Conservation (phyloP, 176 grass and related monocot species). For the bread wheat (Triticum aestivum) region DNA sequence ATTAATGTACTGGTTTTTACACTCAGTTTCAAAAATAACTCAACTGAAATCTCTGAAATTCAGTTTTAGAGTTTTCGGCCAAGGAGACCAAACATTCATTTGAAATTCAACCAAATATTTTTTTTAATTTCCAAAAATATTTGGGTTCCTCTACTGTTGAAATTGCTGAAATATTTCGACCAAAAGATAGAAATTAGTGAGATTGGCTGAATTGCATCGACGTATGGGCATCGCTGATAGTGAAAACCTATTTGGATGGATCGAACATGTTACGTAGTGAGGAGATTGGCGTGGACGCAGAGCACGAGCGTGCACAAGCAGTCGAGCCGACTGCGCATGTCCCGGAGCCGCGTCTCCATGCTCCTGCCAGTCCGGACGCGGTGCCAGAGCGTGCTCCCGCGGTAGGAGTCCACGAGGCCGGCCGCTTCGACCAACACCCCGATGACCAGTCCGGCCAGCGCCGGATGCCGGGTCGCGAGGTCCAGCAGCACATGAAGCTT, state of each 20-base stretch:
- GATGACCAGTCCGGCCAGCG: accelerated
- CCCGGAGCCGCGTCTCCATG: neutral
- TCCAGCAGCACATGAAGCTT: neutral
- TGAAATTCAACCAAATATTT: too few relatives aligned
- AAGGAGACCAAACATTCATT: too few relatives aligned
- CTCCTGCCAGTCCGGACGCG: neutral
- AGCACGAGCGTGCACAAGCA: neutral
- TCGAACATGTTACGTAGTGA: neutral
- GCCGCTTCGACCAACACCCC: neutral
- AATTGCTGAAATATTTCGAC: too few relatives aligned
- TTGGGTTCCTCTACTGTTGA: too few relatives aligned
- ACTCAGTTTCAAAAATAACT: too few relatives aligned
- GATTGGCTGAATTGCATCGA: too few relatives aligned
- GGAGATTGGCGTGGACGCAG: neutral
- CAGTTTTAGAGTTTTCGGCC: too few relatives aligned
- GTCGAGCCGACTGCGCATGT: neutral
- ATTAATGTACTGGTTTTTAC: too few relatives aligned
- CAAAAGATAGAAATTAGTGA: too few relatives aligned
- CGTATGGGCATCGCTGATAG: too few relatives aligned
- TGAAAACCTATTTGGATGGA: neutral
- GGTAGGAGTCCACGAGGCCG: neutral
- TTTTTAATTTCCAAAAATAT: too few relatives aligned
- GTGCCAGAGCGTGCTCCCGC: neutral
- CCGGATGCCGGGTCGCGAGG: neutral
- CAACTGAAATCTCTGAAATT: too few relatives aligned